These are phyloP conservation scores for Nelumbo lutea DNA, from an alignment of 164 flowering plant genomes.

Conservation along the genomic window DNA sequence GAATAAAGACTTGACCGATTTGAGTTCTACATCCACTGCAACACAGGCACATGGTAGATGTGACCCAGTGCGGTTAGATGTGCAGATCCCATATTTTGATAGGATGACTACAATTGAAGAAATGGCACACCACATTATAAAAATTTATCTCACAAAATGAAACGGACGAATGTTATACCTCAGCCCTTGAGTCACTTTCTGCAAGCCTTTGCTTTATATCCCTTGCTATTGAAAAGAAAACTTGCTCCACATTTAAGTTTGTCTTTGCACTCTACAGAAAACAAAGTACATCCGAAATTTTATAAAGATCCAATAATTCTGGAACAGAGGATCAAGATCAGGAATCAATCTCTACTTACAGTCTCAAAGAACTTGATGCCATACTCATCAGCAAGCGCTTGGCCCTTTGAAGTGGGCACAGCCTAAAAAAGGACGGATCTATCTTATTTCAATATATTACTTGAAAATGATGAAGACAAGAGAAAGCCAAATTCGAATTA, in stretches of 20 bases:
- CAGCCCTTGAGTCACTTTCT: constrained; percentile 56
- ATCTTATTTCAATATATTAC: not conserved
- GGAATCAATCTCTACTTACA: constrained; percentile 30
- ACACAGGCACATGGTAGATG: no score
- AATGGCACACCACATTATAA: no score
- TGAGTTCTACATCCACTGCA: no score
- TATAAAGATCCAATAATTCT: not conserved
- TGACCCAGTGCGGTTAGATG: no score
- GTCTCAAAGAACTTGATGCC: constrained; percentile 80
- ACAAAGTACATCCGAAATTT: constrained; percentile 8
- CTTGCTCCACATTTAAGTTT: constrained; percentile 72
- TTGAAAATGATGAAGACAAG: not conserved
- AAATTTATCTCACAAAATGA: not conserved
- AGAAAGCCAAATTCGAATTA: not conserved
- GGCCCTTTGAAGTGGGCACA: constrained; percentile 79
- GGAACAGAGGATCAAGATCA: not conserved
- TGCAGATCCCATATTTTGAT: no score
- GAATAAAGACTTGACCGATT: no score
- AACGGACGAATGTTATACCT: constrained; percentile 27
- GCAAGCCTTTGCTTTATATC: constrained; percentile 82
- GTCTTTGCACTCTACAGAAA: constrained; percentile 73
- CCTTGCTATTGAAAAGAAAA: constrained; percentile 79
- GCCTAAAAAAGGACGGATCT: constrained; percentile 32
- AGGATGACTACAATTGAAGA: no score
- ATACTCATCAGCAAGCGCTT: constrained; percentile 84